A percentile compares a stretch with the other conserved stretches of the same genome.
phyloP scores from a whole-genome alignment of 352 stramenopile genomes.

The Pythium sp. region DNA sequence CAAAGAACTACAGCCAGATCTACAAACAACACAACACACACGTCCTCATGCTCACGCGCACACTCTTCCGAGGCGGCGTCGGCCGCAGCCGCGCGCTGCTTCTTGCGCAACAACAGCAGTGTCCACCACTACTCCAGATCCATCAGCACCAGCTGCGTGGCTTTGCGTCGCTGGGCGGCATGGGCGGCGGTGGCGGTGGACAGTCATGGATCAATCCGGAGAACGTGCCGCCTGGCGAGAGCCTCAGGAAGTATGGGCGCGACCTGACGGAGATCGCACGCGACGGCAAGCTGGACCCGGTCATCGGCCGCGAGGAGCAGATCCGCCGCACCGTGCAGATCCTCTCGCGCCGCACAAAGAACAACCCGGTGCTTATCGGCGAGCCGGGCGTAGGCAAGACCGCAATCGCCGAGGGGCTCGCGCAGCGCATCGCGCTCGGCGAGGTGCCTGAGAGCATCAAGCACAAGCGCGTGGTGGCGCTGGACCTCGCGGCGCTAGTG shows the following conservation, averaged over 20 bases:
- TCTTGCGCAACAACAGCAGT: neutral
- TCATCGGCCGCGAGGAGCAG: constrained; percentile 97
- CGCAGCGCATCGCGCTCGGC: constrained; percentile 89
- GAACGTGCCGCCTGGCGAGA: constrained; percentile 78
- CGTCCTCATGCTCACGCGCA: neutral
- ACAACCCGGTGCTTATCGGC: constrained; percentile 96
- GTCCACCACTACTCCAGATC: neutral
- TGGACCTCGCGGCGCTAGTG: constrained; percentile 97
- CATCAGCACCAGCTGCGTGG: neutral
- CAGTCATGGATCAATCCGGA: constrained; percentile 76
- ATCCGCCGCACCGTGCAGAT: constrained; percentile 96
- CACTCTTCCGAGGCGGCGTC: neutral
- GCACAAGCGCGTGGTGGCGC: constrained; percentile 82
- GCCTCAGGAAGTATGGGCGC: constrained; percentile 93
- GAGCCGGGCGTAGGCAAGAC: constrained; percentile 98
- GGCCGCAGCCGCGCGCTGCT: neutral
- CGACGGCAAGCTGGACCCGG: constrained; percentile 96
- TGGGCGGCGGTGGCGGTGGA: no score
- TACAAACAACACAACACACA: neutral
- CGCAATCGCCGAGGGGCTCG: constrained; percentile 93
- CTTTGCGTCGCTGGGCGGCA: constrained; percentile 15
- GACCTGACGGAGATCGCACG: constrained; percentile 92
- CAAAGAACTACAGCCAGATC: no score
- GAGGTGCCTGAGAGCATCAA: constrained; percentile 96
- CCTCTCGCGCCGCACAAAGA: constrained; percentile 95